Evolutionary conservation across 208 protist species (phyloP).

Genomic region (Leishmania lainsoni): DNA sequence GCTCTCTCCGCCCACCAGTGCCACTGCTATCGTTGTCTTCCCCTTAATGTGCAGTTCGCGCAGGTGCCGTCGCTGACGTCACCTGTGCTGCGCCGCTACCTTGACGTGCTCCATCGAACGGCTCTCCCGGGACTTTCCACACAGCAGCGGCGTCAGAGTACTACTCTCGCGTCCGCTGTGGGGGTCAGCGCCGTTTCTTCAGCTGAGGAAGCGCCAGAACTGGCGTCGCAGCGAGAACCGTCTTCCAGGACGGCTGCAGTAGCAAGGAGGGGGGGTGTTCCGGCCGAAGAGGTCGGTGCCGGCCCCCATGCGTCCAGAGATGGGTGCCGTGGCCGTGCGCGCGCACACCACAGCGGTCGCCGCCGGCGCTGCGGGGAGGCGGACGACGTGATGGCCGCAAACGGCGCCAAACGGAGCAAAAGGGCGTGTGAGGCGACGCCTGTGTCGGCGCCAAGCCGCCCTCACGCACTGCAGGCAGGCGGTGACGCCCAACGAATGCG

Average conservation of each 20-base stretch:
- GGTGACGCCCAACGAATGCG: not conserved
- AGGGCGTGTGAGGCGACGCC: not conserved
- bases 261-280: not conserved
- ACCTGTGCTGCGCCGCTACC: constrained; percentile 20
- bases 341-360: not conserved
- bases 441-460: not conserved
- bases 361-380: not conserved
- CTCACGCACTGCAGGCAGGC: not conserved
- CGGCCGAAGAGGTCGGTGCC: not conserved
- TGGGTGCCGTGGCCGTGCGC: not conserved
- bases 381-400: not conserved
- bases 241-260: not conserved
- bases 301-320: not conserved
- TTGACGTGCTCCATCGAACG: constrained; percentile 23
- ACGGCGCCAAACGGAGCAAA: not conserved
- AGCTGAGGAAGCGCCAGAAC: not conserved
- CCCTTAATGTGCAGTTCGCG: constrained; percentile 33
- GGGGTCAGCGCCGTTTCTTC: not conserved
- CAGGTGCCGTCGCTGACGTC: constrained; percentile 28
- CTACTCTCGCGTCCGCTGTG: not conserved
- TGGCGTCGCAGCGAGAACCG: not conserved
- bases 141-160: constrained; percentile 4
- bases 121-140: constrained; percentile 19
- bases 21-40: constrained; percentile 22
- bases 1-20: not conserved